These are phyloP conservation scores for Scutellaria galericulata DNA, from an alignment of 257 asterid species.

Conservation along the genomic window DNA sequence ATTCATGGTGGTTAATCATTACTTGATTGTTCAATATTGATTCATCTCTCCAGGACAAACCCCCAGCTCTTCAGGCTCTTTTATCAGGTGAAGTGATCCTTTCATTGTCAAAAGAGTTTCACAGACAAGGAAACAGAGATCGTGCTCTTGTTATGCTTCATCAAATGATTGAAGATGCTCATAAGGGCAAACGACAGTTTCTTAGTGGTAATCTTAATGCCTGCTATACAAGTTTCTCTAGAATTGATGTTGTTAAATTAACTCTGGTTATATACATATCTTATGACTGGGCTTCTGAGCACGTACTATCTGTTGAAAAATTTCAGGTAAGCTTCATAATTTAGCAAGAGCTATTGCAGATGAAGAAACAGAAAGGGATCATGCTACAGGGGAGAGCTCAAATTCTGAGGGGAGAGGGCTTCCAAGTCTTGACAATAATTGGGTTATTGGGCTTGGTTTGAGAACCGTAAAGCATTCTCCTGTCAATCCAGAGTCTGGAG, in stretches of 20 bases:
- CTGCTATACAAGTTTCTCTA: slow-evolving; percentile 27
- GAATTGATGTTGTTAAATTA: slow-evolving; percentile 28
- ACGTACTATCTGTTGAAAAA: slow-evolving; percentile 23
- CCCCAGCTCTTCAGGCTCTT: slow-evolving; percentile 80
- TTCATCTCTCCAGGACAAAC: slow-evolving; percentile 68
- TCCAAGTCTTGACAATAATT: slow-evolving; percentile 61
- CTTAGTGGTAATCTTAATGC: slow-evolving; percentile 69
- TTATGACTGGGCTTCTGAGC: slow-evolving; percentile 32
- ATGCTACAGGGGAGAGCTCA: slow-evolving; percentile 59
- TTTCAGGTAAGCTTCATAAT: slow-evolving; percentile 92
- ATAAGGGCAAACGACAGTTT: slow-evolving; percentile 92
- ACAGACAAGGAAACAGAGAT: slow-evolving; percentile 83
- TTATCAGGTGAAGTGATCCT: slow-evolving; percentile 77
- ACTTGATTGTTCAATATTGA: slow-evolving; percentile 30
- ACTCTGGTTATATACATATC: slow-evolving; percentile 21
- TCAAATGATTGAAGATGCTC: slow-evolving; percentile 99
- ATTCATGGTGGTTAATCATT: not conserved
- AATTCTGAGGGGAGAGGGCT: slow-evolving; percentile 62
- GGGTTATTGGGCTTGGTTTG: slow-evolving; percentile 88
- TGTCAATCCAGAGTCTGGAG: slow-evolving; percentile 56
- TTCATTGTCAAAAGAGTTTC: slow-evolving; percentile 64
- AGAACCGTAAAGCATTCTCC: slow-evolving; percentile 60
- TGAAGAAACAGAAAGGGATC: slow-evolving; percentile 84
- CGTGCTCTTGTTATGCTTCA: slow-evolving; percentile 95
- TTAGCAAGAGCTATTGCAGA: slow-evolving; percentile 97